phyloP scores from a whole-genome alignment of 768 basidiomycete genomes.

The Lenzites betulinus region DNA sequence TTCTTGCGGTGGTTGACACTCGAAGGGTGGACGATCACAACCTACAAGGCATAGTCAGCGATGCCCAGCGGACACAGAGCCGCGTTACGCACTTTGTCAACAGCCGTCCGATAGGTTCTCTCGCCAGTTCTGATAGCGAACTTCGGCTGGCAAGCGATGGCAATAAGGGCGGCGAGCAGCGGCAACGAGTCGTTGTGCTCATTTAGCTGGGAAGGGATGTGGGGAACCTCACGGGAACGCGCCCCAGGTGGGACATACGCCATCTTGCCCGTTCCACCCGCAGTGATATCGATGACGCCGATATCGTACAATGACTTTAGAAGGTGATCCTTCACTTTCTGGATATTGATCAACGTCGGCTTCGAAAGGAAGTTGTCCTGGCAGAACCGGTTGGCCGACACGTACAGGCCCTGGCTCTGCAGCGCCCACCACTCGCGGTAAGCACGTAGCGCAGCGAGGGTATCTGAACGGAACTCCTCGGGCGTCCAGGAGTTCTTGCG shows the following conservation, averaged over 20 bases:
- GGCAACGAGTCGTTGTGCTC: slow-evolving; percentile 73
- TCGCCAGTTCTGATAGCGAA: slow-evolving; percentile 80
- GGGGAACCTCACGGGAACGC: slow-evolving; percentile 35
- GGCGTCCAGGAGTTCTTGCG: slow-evolving; percentile 81
- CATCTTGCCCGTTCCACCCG: slow-evolving; percentile 43
- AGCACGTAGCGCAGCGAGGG: slow-evolving; percentile 75
- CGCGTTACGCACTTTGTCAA: slow-evolving; percentile 69
- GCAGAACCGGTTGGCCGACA: slow-evolving; percentile 73
- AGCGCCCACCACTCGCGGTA: slow-evolving; percentile 81
- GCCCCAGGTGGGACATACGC: slow-evolving; percentile 26
- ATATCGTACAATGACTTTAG: slow-evolving; percentile 74
- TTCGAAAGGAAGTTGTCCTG: slow-evolving; percentile 86
- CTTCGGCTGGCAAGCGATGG: slow-evolving; percentile 86
- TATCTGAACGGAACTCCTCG: slow-evolving; percentile 80
- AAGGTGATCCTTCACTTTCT: slow-evolving; percentile 78
- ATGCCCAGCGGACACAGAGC: not conserved
- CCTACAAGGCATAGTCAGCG: slow-evolving; percentile 41
- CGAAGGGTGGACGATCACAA: slow-evolving; percentile 77
- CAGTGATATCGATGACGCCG: slow-evolving; percentile 82
- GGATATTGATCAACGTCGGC: slow-evolving; percentile 78
- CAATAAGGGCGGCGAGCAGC: slow-evolving; percentile 79
- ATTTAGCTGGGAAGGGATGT: slow-evolving; percentile 69
- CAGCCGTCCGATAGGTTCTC: slow-evolving; percentile 67
- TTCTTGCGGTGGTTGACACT: slow-evolving; percentile 82
- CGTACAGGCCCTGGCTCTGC: slow-evolving; percentile 66